These are phyloP conservation scores for Boeremia exigua DNA, from an alignment of 2,329 filamentous ascomycete genomes.

Conservation along the genomic window DNA sequence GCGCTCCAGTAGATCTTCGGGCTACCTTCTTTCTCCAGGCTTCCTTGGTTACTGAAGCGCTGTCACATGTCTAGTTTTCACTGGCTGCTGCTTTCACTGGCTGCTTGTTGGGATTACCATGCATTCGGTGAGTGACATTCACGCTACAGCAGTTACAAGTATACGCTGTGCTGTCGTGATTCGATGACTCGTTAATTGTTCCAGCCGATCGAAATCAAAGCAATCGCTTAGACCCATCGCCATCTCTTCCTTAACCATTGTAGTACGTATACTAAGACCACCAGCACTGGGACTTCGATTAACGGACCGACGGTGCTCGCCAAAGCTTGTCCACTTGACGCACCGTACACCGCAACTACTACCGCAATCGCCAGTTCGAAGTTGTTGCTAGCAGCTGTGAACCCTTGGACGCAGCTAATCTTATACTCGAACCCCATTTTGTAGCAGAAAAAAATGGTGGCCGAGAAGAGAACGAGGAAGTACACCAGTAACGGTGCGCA, in stretches of 20 bases:
- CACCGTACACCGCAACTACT: constrained; percentile 79
- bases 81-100: neutral
- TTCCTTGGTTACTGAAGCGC: neutral
- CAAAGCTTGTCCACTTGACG: constrained; percentile 78
- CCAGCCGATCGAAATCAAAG: neutral
- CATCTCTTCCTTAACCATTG: constrained; percentile 63
- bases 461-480: constrained; percentile 75
- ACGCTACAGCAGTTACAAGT: neutral
- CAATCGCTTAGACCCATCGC: constrained; percentile 53
- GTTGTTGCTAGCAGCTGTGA: constrained; percentile 91
- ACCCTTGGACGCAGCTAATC: constrained; percentile 76
- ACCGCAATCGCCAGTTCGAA: constrained; percentile 93
- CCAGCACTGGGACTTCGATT: constrained; percentile 83
- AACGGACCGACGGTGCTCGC: constrained; percentile 84
- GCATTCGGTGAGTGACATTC: neutral
- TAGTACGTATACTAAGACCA: constrained; percentile 77
- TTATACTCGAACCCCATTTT: constrained; percentile 77
- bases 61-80: constrained; percentile 5
- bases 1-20: constrained; percentile 3
- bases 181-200: neutral
- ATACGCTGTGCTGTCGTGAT: neutral
- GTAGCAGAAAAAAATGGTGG: constrained; percentile 67
- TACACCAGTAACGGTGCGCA: constrained; percentile 83
- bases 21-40: neutral
- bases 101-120: neutral